These are phyloP conservation scores for Samsoniella hepiali DNA, from an alignment of 2,329 filamentous ascomycete species.

Conservation along the genomic window DNA sequence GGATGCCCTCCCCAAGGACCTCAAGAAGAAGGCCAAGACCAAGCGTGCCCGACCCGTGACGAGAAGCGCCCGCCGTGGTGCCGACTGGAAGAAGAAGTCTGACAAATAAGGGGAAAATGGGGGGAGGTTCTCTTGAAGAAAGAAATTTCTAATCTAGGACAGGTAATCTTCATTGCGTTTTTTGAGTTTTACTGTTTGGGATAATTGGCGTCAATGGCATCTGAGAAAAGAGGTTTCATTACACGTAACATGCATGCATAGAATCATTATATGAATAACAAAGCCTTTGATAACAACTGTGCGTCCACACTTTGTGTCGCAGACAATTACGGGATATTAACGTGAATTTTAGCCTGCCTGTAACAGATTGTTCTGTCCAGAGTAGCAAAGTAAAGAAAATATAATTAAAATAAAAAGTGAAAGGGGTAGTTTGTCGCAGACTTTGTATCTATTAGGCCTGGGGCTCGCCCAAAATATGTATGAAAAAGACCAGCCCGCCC, in stretches of 20 bases:
- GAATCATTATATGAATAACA: conserved; percentile 5
- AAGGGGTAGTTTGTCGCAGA: conserved; percentile 21
- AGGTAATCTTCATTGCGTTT: not conserved
- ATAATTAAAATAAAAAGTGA: conserved; percentile 19
- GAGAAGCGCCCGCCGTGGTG: conserved; percentile 38
- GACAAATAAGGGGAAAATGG: not conserved
- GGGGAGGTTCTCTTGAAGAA: not conserved
- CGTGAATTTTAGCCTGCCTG: conserved; percentile 32
- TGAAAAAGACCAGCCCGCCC: conserved; percentile 11
- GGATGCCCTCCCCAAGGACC: conserved; percentile 60
- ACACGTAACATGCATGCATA: not conserved
- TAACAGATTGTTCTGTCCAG: conserved; percentile 12
- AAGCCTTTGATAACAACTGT: not conserved
- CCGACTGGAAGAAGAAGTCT: conserved; percentile 43
- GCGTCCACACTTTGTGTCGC: not conserved
- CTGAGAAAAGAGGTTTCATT: conserved; percentile 12
- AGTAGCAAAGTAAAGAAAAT: conserved; percentile 4
- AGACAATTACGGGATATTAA: conserved; percentile 26
- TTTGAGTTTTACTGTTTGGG: not conserved
- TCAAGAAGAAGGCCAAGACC: conserved; percentile 51
- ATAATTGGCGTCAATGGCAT: conserved; percentile 9
- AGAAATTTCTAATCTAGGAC: not conserved
- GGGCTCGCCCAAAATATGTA: conserved; percentile 2
- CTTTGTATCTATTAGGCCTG: conserved; percentile 6
- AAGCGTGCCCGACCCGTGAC: conserved; percentile 39